These are phyloP conservation scores for Thalassiosira delicatula DNA, from an alignment of 352 stramenopile genomes.

Conservation along the genomic window DNA sequence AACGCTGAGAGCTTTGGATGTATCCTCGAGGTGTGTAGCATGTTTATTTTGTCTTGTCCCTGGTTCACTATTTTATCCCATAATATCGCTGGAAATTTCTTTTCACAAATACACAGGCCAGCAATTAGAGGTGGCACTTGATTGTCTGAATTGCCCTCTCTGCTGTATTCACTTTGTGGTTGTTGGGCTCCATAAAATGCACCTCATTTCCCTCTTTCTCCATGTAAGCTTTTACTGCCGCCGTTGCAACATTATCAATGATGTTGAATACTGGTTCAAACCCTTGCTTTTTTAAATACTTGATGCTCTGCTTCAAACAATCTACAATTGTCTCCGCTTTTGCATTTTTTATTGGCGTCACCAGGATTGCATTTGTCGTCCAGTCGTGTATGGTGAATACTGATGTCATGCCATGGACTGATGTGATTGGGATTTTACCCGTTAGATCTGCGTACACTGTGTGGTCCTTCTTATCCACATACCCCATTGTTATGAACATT, in stretches of 20 bases:
- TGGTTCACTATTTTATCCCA: constrained; percentile 51
- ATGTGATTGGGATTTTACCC: not conserved
- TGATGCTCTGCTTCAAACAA: not conserved
- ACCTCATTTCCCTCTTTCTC: not conserved
- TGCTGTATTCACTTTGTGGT: constrained; percentile 8
- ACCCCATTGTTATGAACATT: not conserved
- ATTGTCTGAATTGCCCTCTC: constrained; percentile 17
- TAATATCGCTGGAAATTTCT: constrained; percentile 38
- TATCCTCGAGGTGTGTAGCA: constrained; percentile 39
- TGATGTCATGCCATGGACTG: not conserved
- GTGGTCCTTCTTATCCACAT: not conserved
- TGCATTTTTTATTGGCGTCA: not conserved
- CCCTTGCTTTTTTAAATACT: not conserved
- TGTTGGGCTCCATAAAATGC: constrained; percentile 9
- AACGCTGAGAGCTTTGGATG: constrained; percentile 57
- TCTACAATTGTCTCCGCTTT: not conserved
- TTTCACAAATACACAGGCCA: too few relatives aligned
- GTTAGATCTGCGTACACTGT: not conserved
- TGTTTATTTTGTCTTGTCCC: constrained; percentile 51
- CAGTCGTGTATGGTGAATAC: not conserved
- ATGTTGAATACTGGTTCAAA: constrained; percentile 19
- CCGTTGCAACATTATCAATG: constrained; percentile 16
- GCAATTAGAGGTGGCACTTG: constrained; percentile 17
- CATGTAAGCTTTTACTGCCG: too few relatives aligned
- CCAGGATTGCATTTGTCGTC: constrained; percentile 16